Percentiles rank a stretch among this genome's conserved stretches.
Conservation (phyloP, 1,284 basidiomycete genomes). For the Ustilago curta region DNA sequence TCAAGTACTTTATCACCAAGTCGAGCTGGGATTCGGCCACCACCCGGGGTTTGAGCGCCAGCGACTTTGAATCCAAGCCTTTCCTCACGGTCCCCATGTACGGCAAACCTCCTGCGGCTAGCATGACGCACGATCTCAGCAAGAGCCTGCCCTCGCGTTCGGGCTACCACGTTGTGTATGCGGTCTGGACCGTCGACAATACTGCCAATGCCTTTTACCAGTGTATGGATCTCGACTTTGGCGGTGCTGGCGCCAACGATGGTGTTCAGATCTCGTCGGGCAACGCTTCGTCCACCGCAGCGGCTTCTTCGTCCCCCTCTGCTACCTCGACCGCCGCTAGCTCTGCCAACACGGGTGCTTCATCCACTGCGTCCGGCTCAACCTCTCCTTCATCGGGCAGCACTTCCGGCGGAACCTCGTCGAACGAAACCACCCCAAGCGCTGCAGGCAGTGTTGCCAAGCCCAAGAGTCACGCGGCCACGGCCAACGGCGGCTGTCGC, state of each 20-base stretch:
- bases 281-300: conserved; percentile 1
- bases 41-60: conserved; percentile 16
- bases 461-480: conserved; percentile 17
- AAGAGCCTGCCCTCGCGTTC: conserved; percentile 31
- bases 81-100: conserved; percentile 46
- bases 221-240: conserved; percentile 54
- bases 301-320: conserved; percentile 7
- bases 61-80: conserved; percentile 37
- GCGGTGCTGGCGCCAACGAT: conserved; percentile 19
- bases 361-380: conserved; percentile 7
- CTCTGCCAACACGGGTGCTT: not conserved
- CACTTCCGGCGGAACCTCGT: not conserved
- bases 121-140: conserved; percentile 31
- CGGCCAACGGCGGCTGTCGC: conserved; percentile 13
- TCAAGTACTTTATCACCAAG: conserved; percentile 52
- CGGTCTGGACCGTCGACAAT: conserved; percentile 51
- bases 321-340: not conserved
- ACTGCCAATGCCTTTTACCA: conserved; percentile 52
- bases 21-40: conserved; percentile 30
- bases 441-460: not conserved
- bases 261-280: not conserved
- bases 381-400: conserved; percentile 5
- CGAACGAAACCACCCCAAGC: not conserved
- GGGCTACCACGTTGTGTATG: conserved; percentile 48
- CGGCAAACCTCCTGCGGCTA: conserved; percentile 23